Base-by-base conservation (phyloP, 2,329 filamentous ascomycete species). In the Chrysoporthe austroafricana region DNA sequence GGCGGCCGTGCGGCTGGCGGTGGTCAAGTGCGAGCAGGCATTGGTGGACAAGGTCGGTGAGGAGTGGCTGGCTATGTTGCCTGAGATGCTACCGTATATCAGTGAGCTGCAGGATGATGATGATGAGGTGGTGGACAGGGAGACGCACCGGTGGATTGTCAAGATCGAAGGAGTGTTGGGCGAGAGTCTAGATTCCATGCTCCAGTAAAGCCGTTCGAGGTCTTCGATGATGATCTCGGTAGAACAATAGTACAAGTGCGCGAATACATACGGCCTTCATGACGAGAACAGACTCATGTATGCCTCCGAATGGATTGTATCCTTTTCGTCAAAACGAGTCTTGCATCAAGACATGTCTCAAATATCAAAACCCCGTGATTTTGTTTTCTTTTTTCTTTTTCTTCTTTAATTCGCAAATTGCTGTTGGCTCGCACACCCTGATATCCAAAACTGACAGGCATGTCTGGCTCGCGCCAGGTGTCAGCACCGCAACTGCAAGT, bases 71-170 rank as follows among this genome's bases (percentile, higher is more conserved):
- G 87, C 90, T 1, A 86, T 96, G 82, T 79, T 98, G 76, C 93
- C 95, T 0, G 96, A 99, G 85, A 98, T 97, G 91, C 81, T 99
- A 77, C 95, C 96, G 26, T 93, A 95, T 71, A 97, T 99, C 73
- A 96, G 93, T 75, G 96, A 99, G 82, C 79, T 97, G 75, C 91
- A 97, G 81, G 96, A 99, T 76, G 96, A 99, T 77, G 96, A 98
- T 73, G 94, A 98, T 76, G 96, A 98, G 81, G 85, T 86, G 39
- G 95, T 99, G 34, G 96, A 99, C 82, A 84, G 89, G 75, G 94
- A 97, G 82, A 95, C 94, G 48, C 87, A 94, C 76, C 85, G 88
- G 74, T 97, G 96, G 95, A 96, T 98, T 73, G 87, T 90, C 76
- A 89, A 90, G 79, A 96, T 99, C 76, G 95, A 98, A 80, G 90